A percentile compares a stretch with the other conserved stretches of the same genome.
Evolutionary conservation across 1,284 basidiomycete genomes (phyloP).

Genomic region (Puccinia coronata): DNA sequence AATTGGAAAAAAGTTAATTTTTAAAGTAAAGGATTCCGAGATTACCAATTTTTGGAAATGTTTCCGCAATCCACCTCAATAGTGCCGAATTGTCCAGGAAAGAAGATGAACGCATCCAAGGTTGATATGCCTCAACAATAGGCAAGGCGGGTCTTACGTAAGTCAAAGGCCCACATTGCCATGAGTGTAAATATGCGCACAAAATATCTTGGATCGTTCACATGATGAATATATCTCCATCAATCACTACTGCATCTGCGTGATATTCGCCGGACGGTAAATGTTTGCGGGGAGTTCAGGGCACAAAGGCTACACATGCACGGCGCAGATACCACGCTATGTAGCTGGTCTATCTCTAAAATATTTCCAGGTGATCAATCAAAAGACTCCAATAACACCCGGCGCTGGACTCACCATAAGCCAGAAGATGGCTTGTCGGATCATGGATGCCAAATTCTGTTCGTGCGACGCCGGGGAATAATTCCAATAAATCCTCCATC

Average conservation of each 20-base stretch:
- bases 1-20: too few relatives aligned
- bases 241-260: background rate
- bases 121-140: background rate
- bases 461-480: background rate
- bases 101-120: background rate
- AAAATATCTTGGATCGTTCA: background rate
- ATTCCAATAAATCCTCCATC: background rate
- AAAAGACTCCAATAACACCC: too few relatives aligned
- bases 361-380: background rate
- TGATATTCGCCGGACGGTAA: background rate
- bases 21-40: too few relatives aligned
- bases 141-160: background rate
- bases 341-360: background rate
- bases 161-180: background rate
- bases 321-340: background rate
- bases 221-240: background rate
- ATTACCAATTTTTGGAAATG: too few relatives aligned
- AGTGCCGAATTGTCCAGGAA: background rate
- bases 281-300: background rate
- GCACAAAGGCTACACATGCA: background rate
- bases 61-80: too few relatives aligned
- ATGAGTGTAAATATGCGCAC: background rate
- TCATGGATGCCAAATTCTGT: background rate
- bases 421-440: constrained; percentile 9
- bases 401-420: background rate